A percentile compares a stretch with the other conserved stretches of the same genome.
Evolutionary conservation across 2,329 filamentous ascomycete species (phyloP).

Genomic region (Aspergillus unguis): DNA sequence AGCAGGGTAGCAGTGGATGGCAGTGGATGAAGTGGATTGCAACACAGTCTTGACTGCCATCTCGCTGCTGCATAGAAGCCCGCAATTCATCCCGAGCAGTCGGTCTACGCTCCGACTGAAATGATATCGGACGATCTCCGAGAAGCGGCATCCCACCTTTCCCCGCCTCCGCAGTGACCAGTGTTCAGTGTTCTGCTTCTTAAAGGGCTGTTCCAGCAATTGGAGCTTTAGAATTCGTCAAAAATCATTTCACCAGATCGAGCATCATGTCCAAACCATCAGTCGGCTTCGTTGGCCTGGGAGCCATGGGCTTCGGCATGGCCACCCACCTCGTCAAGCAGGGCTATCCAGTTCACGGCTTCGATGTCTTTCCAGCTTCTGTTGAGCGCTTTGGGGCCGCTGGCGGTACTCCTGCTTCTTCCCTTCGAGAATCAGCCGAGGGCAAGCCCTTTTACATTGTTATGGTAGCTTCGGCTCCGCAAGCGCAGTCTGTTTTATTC

Average conservation of each 20-base stretch:
- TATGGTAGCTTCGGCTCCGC: constrained; percentile 72
- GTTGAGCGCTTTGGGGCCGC: constrained; percentile 63
- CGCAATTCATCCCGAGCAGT: too few relatives aligned
- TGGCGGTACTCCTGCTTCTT: constrained; percentile 59
- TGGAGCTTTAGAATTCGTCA: background rate
- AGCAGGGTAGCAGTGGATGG: too few relatives aligned
- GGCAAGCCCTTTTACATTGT: constrained; percentile 62
- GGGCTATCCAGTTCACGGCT: constrained; percentile 66
- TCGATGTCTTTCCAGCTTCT: constrained; percentile 66
- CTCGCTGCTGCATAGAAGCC: too few relatives aligned
- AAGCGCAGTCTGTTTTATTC: constrained; percentile 65
- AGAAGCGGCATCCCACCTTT: too few relatives aligned
- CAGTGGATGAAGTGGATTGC: too few relatives aligned
- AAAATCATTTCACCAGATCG: background rate
- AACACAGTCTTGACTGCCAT: too few relatives aligned
- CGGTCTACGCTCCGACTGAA: too few relatives aligned
- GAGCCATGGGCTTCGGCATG: constrained; percentile 81
- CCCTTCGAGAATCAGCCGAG: constrained; percentile 60
- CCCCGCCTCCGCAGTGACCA: too few relatives aligned
- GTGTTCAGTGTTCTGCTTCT: background rate
- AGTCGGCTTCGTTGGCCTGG: constrained; percentile 70
- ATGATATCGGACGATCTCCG: too few relatives aligned
- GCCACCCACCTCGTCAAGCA: constrained; percentile 67
- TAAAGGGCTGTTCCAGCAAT: background rate
- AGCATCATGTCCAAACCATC: constrained; percentile 44